Conservation (phyloP, 768 basidiomycete genomes). For the Rhizopogon roseolus region DNA sequence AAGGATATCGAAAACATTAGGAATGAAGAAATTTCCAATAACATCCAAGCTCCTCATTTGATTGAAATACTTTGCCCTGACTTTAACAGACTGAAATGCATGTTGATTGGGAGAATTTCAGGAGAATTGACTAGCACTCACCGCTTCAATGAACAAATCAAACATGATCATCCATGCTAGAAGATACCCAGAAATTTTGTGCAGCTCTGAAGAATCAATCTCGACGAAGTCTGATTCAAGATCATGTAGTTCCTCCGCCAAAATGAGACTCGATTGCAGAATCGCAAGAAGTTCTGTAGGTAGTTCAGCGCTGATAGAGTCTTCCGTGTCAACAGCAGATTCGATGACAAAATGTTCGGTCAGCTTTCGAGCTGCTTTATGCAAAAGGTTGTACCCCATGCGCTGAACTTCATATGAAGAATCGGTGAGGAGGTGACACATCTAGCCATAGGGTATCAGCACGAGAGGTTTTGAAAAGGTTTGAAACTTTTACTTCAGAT, state of each 20-base stretch:
- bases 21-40: slow-evolving; percentile 63
- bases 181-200: slow-evolving; percentile 60
- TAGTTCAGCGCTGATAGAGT: slow-evolving; percentile 44
- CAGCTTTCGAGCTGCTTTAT: slow-evolving; percentile 60
- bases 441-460: slow-evolving; percentile 36
- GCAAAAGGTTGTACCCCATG: slow-evolving; percentile 71
- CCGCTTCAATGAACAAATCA: slow-evolving; percentile 79
- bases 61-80: slow-evolving; percentile 80
- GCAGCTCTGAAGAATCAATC: slow-evolving; percentile 5
- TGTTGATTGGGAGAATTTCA: slow-evolving; percentile 1
- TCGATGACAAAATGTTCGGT: slow-evolving; percentile 88
- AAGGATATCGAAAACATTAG: slow-evolving; percentile 63
- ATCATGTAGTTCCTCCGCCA: slow-evolving; percentile 33
- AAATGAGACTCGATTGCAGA: slow-evolving; percentile 43
- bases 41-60: slow-evolving; percentile 72
- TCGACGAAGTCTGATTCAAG: slow-evolving; percentile 33
- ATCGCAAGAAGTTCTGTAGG: slow-evolving; percentile 66
- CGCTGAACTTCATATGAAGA: slow-evolving; percentile 62
- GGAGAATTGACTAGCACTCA: slow-evolving; percentile 33
- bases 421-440: slow-evolving; percentile 76
- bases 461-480: not conserved
- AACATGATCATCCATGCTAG: slow-evolving; percentile 88
- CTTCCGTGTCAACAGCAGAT: slow-evolving; percentile 73
- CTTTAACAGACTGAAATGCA: slow-evolving; percentile 69
- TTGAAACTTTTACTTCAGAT: slow-evolving; percentile 43